Conservation (phyloP, 208 protist genomes). For the Crithidia brevicula region DNA sequence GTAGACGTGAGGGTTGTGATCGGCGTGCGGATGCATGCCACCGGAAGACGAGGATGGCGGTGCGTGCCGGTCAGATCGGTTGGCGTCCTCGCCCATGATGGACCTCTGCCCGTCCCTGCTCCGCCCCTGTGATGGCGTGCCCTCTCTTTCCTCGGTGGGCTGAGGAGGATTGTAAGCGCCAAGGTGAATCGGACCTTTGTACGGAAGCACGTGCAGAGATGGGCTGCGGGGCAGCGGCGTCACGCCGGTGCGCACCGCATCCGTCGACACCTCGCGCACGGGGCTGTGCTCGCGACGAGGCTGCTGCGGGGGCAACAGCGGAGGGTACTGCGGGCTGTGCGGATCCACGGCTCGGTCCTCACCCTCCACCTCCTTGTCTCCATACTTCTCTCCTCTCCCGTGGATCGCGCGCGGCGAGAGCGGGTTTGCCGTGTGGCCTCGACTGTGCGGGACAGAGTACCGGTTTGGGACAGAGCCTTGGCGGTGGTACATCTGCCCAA, state of each 20-base stretch:
- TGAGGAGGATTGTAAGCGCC: slow-evolving; percentile 17
- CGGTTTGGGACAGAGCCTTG: not conserved
- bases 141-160: not conserved
- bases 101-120: not conserved
- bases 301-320: slow-evolving; percentile 4
- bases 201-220: slow-evolving; percentile 1
- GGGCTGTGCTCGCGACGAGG: slow-evolving; percentile 7
- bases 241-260: not conserved
- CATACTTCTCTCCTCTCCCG: no score
- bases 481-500: slow-evolving; percentile 12
- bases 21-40: not conserved
- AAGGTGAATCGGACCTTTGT: slow-evolving; percentile 11
- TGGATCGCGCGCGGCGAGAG: not conserved
- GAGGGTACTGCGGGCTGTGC: slow-evolving; percentile 6
- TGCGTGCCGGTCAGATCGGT: no score
- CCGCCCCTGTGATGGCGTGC: no score
- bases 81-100: no score
- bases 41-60: not conserved
- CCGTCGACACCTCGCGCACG: not conserved
- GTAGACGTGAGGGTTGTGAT: slow-evolving; percentile 8
- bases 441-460: not conserved
- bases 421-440: not conserved
- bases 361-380: not conserved
- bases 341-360: no score
- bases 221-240: not conserved